Evolutionary conservation across 345 rosid genomes (phyloP), one percentile per base, ranked within the genome.

Genomic region (Pistacia atlantica): DNA sequence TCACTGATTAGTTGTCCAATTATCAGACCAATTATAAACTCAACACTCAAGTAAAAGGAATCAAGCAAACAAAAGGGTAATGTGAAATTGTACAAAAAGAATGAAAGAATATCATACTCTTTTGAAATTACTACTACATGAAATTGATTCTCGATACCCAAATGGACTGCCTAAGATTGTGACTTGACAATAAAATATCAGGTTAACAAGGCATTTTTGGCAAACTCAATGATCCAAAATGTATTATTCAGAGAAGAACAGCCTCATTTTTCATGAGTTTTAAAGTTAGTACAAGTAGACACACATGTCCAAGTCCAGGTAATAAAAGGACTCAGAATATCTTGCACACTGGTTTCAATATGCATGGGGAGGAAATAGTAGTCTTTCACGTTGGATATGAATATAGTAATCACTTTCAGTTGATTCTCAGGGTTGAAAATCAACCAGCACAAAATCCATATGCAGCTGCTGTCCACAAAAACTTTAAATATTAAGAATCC

Each of bases 131-230:
- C 4, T 9, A 61, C 67, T 60, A 48, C 69, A 63, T 13, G 69
- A 37, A 11, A 8, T 13, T 52, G 63, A 74, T 64, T 64, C 69
- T 38, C 52, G 18, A 14, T 69, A 65, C 63, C 42, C 56, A 54
- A 52, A 65, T 20, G 71, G 62, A 17, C 63, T 52, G 7, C 51
- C 5, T 4, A 37, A 14, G 55, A 37, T 4, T 11, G 67, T 17
- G 70, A 64, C 45, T 54, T 22, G 49, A 64, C 9, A 4, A n/a
- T 16, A 25, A 3, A 65, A 52, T 57, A 54, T 74, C 37, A 52
- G 56, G 35, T 37, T 35, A 73, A 4, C 2, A 5, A 12, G n/a
- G 16, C n/a, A 72, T 38, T 42, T 42, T n/a, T 1, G 14, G 38
- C 56, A 45, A 3, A 31, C 31, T 12, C 58, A 17, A 48, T 28